Percentiles rank a stretch among this genome's conserved stretches.
phyloP scores from a whole-genome alignment of 2,329 filamentous ascomycete genomes.

The Fusarium floridanum region DNA sequence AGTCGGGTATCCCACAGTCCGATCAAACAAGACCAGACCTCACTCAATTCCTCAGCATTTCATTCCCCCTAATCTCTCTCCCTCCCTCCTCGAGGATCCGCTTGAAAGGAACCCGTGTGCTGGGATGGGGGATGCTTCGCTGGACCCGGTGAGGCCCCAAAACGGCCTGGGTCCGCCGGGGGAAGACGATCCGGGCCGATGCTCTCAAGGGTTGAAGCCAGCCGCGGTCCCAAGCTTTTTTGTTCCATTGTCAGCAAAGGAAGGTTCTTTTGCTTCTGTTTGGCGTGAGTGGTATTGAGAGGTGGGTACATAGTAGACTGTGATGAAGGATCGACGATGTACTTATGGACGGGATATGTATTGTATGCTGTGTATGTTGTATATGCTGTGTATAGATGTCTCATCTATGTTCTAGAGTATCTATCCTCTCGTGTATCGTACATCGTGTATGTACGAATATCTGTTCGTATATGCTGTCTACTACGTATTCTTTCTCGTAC shows the following conservation, averaged over 20 bases:
- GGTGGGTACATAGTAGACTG: slow-evolving; percentile 19
- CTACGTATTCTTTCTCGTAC: background rate
- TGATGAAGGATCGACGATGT: slow-evolving; percentile 27
- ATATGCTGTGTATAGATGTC: background rate
- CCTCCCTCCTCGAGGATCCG: slow-evolving; percentile 22
- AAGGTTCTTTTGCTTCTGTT: slow-evolving; percentile 36
- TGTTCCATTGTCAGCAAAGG: slow-evolving; percentile 27
- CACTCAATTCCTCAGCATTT: background rate
- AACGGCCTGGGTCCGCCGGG: slow-evolving; percentile 38
- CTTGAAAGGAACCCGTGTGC: slow-evolving; percentile 33
- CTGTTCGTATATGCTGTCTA: background rate
- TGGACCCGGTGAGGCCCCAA: slow-evolving; percentile 27
- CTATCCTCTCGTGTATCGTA: background rate
- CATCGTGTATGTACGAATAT: background rate
- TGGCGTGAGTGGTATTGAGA: slow-evolving; percentile 8
- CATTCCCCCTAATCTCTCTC: slow-evolving; percentile 2
- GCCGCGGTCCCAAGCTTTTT: slow-evolving; percentile 41
- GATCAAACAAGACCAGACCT: background rate
- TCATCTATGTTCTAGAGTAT: background rate
- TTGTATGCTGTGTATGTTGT: no score
- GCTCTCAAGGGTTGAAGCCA: slow-evolving; percentile 41
- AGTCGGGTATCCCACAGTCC: slow-evolving; percentile 1
- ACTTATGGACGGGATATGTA: background rate
- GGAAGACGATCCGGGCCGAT: slow-evolving; percentile 48
- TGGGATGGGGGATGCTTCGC: slow-evolving; percentile 21